These are phyloP conservation scores for Apodospora peruviana DNA, from an alignment of 495 filamentous ascomycete genomes.

Conservation along the genomic window DNA sequence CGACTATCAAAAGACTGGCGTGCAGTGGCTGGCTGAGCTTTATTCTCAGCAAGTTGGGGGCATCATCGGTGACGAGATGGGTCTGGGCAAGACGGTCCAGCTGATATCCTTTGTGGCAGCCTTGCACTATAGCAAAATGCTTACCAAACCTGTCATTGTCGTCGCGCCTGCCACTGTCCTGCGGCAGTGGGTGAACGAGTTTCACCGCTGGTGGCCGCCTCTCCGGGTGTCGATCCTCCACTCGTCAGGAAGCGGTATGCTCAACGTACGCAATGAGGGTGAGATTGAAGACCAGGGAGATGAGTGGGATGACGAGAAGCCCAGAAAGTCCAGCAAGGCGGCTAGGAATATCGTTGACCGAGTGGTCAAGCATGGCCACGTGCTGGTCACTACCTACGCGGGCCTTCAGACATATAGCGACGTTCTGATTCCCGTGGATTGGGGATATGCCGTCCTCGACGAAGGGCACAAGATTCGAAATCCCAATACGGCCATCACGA, in stretches of 20 bases:
- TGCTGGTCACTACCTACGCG: slow-evolving; percentile 90
- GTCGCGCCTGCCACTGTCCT: slow-evolving; percentile 91
- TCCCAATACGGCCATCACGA: slow-evolving; percentile 85
- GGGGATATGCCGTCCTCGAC: slow-evolving; percentile 91
- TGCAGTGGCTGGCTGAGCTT: slow-evolving; percentile 95
- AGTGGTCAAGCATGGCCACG: slow-evolving; percentile 82
- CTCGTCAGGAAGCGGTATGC: slow-evolving; percentile 92
- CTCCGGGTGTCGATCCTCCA: slow-evolving; percentile 92
- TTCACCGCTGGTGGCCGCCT: slow-evolving; percentile 96
- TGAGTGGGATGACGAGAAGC: slow-evolving; percentile 30
- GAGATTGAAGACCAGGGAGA: slow-evolving; percentile 64
- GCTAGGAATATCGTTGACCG: slow-evolving; percentile 74
- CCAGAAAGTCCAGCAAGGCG: slow-evolving; percentile 47
- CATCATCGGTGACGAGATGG: slow-evolving; percentile 98
- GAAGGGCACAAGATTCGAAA: slow-evolving; percentile 98
- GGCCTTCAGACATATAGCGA: slow-evolving; percentile 83
- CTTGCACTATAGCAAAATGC: slow-evolving; percentile 80
- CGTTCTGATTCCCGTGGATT: slow-evolving; percentile 71
- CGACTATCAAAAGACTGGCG: slow-evolving; percentile 91
- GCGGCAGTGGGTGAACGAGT: slow-evolving; percentile 97
- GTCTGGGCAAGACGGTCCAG: slow-evolving; percentile 92
- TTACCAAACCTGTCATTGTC: slow-evolving; percentile 78
- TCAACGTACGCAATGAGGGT: slow-evolving; percentile 67
- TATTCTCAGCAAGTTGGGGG: slow-evolving; percentile 85
- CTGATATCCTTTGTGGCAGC: slow-evolving; percentile 86